Conservation (phyloP, 2,329 filamentous ascomycete genomes). For the Nigrospora oryzae region DNA sequence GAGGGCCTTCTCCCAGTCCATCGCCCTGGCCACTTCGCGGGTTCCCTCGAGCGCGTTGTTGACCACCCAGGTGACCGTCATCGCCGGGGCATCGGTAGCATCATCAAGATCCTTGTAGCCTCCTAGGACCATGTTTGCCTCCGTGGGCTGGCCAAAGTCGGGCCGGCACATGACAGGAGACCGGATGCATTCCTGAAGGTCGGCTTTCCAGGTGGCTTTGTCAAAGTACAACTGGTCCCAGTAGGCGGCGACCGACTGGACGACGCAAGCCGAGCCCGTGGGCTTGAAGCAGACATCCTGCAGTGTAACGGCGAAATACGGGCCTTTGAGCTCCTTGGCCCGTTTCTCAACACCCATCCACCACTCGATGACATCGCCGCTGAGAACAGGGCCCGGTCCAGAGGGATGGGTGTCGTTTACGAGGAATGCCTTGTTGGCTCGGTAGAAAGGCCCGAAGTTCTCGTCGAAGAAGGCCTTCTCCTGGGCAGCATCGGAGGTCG, state of each 20-base stretch:
- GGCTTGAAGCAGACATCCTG: conserved; percentile 93
- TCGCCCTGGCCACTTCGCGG: conserved; percentile 60
- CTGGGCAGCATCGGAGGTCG: conserved; percentile 78
- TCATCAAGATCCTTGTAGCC: conserved; percentile 61
- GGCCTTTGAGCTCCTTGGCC: conserved; percentile 63
- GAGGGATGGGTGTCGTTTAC: conserved; percentile 71
- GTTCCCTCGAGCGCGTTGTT: conserved; percentile 75
- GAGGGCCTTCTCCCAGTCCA: conserved; percentile 82
- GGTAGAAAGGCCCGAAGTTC: conserved; percentile 93
- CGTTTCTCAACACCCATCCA: conserved; percentile 86
- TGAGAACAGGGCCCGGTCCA: conserved; percentile 68
- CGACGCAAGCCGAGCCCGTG: conserved; percentile 77
- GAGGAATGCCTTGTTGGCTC: conserved; percentile 85
- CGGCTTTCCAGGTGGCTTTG: conserved; percentile 60
- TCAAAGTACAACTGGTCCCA: conserved; percentile 65
- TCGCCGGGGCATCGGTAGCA: conserved; percentile 65
- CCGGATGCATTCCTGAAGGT: conserved; percentile 64
- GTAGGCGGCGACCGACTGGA: conserved; percentile 88
- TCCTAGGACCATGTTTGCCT: conserved; percentile 78
- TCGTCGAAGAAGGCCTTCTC: conserved; percentile 92
- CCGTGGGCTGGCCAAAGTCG: conserved; percentile 80
- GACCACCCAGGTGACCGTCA: conserved; percentile 92
- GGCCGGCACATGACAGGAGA: conserved; percentile 82
- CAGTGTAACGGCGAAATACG: conserved; percentile 59
- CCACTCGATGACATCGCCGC: conserved; percentile 83